A percentile compares a stretch with the other conserved stretches of the same genome.
Conservation (phyloP, 2,329 filamentous ascomycete genomes). For the Sarocladiaceae sp. region DNA sequence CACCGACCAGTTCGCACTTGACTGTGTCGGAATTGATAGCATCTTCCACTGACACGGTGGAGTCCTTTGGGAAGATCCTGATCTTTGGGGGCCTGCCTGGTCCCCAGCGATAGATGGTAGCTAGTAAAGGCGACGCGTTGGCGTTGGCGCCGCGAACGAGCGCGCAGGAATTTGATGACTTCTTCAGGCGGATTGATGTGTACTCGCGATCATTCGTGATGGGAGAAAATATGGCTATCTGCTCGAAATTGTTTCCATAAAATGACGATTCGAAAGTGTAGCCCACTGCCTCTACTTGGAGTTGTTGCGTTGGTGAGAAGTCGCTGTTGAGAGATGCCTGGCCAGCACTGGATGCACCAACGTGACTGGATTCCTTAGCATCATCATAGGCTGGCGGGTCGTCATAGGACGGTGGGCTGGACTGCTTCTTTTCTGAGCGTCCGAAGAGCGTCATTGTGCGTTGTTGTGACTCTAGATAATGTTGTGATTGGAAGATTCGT, state of each 20-base stretch:
- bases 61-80: constrained; percentile 10
- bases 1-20: constrained; percentile 13
- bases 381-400: too few species aligned
- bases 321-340: not conserved
- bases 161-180: constrained; percentile 17
- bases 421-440: too few species aligned
- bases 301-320: constrained; percentile 8
- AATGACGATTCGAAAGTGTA: constrained; percentile 9
- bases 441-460: too few species aligned
- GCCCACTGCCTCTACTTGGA: constrained; percentile 10
- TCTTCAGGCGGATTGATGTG: constrained; percentile 15
- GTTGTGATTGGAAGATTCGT: too few species aligned
- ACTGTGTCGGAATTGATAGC: constrained; percentile 13
- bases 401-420: too few species aligned
- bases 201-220: constrained; percentile 12
- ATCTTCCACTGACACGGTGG: constrained; percentile 13
- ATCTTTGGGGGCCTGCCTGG: constrained; percentile 16
- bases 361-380: too few species aligned
- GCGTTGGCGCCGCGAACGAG: constrained; percentile 14
- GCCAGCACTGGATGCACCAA: too few species aligned
- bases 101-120: constrained; percentile 18
- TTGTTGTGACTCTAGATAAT: too few species aligned
- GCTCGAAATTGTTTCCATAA: constrained; percentile 42
- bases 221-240: constrained; percentile 27
- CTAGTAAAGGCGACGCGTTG: constrained; percentile 13